Percentiles rank a stretch among this genome's conserved stretches.
phyloP scores from a whole-genome alignment of 768 basidiomycete species.

The Kwoniella botswanensis region DNA sequence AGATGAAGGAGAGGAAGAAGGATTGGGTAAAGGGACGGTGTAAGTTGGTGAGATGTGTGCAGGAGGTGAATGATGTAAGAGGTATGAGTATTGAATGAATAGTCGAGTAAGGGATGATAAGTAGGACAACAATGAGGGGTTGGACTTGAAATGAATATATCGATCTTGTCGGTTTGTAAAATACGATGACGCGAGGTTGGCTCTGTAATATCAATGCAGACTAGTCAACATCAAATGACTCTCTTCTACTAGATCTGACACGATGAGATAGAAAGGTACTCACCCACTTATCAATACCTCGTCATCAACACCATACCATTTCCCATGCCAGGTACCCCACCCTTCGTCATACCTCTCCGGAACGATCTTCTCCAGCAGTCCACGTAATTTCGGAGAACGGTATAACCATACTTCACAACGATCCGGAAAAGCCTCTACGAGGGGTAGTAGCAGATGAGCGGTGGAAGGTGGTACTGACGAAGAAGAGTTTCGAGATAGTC shows the following conservation, averaged over 20 bases:
- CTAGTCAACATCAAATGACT: too few relatives aligned
- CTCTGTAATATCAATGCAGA: slow-evolving; percentile 63
- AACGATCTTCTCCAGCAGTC: slow-evolving; percentile 73
- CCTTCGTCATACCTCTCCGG: slow-evolving; percentile 96
- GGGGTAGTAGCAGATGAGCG: slow-evolving; percentile 67
- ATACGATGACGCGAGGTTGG: slow-evolving; percentile 90
- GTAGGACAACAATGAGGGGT: slow-evolving; percentile 75
- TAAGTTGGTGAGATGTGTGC: slow-evolving; percentile 45
- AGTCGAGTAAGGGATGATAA: slow-evolving; percentile 76
- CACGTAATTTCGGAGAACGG: slow-evolving; percentile 81
- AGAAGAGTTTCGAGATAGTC: slow-evolving; percentile 47
- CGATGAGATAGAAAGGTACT: too few relatives aligned
- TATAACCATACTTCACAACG: slow-evolving; percentile 81
- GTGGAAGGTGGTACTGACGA: slow-evolving; percentile 61
- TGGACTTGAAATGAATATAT: slow-evolving; percentile 74
- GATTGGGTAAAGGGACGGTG: slow-evolving; percentile 43
- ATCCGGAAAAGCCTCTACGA: slow-evolving; percentile 72
- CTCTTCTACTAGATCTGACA: too few relatives aligned
- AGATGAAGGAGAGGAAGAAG: slow-evolving; percentile 40
- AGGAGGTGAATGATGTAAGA: slow-evolving; percentile 54
- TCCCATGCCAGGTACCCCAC: slow-evolving; percentile 98
- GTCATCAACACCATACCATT: slow-evolving; percentile 91
- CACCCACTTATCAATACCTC: slow-evolving; percentile 92
- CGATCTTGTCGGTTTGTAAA: slow-evolving; percentile 95
- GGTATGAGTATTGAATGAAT: slow-evolving; percentile 75